Base-by-base conservation (phyloP, 768 basidiomycete genomes). In the Xerocomellus amylosporus region DNA sequence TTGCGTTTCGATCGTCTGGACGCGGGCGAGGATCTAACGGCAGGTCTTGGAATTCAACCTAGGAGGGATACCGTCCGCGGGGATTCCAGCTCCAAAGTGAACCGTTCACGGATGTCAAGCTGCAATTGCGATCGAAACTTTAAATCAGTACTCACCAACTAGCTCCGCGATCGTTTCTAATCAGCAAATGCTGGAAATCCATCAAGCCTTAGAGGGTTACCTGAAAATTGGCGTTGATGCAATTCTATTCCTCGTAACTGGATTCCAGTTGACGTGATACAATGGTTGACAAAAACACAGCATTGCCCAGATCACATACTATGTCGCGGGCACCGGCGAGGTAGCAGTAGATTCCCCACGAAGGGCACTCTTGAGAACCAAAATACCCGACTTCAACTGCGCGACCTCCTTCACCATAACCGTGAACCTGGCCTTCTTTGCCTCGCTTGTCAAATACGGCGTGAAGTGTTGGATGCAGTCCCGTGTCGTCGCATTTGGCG, bases 401-500 rank as follows among this genome's bases (percentile, higher is more conserved):
- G 90, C 90, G 42, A 90, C 84, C 70, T 90, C 84, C 74, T 87
- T 86, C 43, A 93, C 86, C 70, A 93, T 77, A 10, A 77, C 79
- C n/a, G 89, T 87, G 65, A 93, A 90, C 69, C 79, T 83, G 45
- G 70, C 65, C 78, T 90, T 90, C 76, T 84, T 86, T 59, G 77
- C 79, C 45, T 78, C 78, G 62, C 85, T 84, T 30, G 81, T 85
- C 49, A 92, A 68, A 62, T 88, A 91, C 15, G 84, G 83, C 57
- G 84, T 85, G 65, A 92, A 93, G 66, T 89, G 79, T 48, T 83
- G 81, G 57, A 92, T 91, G 64, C 89, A 90, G 62, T 90, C 88
- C 55, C 85, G 77, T 33, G 90, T 92, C 51, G 83, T 84, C 48
- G 88, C 82, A 55, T 81, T 81, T n/a, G 82, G 76, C 36, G 82